A percentile compares a stretch with the other conserved stretches of the same genome.
phyloP scores from a whole-genome alignment of 2,329 filamentous ascomycete species.

The Microcyclosporella mali region DNA sequence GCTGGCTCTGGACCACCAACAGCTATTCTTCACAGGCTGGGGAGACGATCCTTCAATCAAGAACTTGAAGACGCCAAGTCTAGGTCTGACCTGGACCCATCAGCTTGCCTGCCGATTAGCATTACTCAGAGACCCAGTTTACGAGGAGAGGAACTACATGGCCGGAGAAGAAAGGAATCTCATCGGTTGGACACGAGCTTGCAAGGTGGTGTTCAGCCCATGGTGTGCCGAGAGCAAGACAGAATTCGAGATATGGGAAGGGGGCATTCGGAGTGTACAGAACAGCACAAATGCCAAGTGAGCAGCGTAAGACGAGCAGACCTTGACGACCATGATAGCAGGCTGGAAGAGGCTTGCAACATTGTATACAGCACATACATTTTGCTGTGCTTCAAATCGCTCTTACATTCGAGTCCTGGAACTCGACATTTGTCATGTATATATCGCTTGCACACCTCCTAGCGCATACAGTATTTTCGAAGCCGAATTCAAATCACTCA shows the following conservation, averaged over 20 bases:
- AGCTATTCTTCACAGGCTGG: conserved; percentile 94
- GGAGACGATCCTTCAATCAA: conserved; percentile 53
- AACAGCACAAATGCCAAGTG: neutral
- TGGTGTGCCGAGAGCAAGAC: conserved; percentile 59
- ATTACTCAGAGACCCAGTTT: conserved; percentile 63
- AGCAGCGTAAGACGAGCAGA: neutral
- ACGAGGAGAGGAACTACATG: conserved; percentile 35
- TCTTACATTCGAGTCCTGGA: conserved; percentile 2
- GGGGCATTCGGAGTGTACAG: conserved; percentile 41
- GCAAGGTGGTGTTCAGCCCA: conserved; percentile 85
- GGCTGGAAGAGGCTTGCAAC: too few species aligned
- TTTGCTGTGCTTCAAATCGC: too few species aligned
- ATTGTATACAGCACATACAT: too few species aligned
- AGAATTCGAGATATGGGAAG: conserved; percentile 69
- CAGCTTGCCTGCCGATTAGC: conserved; percentile 80
- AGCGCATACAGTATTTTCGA: too few species aligned
- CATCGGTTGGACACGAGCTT: conserved; percentile 62
- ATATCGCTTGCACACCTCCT: conserved; percentile 5
- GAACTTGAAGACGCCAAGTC: conserved; percentile 70
- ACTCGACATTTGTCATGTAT: conserved; percentile 10
- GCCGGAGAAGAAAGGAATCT: conserved; percentile 42
- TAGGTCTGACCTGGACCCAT: conserved; percentile 86
- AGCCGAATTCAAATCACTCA: too few species aligned
- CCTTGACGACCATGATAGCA: too few species aligned
- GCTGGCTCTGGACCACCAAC: conserved; percentile 77